Conservation (phyloP, 768 basidiomycete species). For the Mycena maculata region DNA sequence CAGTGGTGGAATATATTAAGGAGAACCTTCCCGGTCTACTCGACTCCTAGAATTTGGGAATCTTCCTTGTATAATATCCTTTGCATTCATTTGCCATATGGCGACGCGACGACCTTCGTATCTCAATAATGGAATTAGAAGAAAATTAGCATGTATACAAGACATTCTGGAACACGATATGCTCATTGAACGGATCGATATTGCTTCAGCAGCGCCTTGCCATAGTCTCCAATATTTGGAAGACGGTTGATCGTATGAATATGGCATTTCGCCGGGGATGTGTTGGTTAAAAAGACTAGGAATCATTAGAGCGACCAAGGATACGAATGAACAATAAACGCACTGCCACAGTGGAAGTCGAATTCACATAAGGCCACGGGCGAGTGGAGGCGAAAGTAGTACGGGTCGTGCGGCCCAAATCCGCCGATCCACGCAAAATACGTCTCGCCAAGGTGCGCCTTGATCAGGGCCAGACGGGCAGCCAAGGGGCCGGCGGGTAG, state of each 20-base stretch:
- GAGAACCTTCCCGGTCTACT: conserved; percentile 7
- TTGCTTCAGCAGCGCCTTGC: conserved; percentile 4
- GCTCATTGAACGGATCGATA: not conserved
- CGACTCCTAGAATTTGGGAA: not conserved
- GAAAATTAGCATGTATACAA: no score
- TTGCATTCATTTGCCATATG: no score
- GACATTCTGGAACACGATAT: no score
- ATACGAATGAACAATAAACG: not conserved
- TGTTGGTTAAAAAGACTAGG: conserved; percentile 1
- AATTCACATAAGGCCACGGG: conserved; percentile 6
- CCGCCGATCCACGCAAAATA: conserved; percentile 12
- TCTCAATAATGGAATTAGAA: no score
- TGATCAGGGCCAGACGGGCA: not conserved
- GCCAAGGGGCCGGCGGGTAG: not conserved
- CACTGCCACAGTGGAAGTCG: conserved; percentile 10
- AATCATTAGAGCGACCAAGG: not conserved
- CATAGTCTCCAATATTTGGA: conserved; percentile 7
- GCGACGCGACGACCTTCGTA: no score
- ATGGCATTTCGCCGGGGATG: conserved; percentile 2
- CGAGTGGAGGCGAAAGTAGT: conserved; percentile 2
- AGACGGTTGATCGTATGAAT: conserved; percentile 11
- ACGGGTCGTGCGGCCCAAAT: conserved; percentile 1
- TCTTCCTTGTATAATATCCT: not conserved
- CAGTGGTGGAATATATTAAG: conserved; percentile 9
- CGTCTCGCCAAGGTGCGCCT: conserved; percentile 1